Base-by-base conservation (phyloP, 2,329 filamentous ascomycete species). In the Penicillium sp. region DNA sequence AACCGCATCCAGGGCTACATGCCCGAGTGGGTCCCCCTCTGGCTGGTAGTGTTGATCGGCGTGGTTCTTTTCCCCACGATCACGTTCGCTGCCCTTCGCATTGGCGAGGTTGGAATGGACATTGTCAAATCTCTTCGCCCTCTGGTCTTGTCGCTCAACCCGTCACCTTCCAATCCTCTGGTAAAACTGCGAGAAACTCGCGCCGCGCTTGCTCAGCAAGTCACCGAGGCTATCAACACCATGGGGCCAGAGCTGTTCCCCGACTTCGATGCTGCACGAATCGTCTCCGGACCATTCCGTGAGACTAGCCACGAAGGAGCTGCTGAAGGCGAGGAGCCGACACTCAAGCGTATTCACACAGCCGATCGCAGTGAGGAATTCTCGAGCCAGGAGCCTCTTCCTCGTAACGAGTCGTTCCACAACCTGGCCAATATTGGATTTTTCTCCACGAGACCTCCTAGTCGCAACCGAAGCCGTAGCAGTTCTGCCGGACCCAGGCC, bases 91-190 rank as follows among this genome's bases (percentile, higher is more conserved):
- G 91, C 94, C 6, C 86, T 99, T 48, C 88, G 94, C 10, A 96
- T 97, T 62, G 94, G 94, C 43, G 94, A 99, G 76, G 88, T 96
- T n/a, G 94, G 93, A 48, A 97, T 99, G 92, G 94, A 99, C 70
- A 97, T 99, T 52, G 80, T 94, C 77, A 99, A 97, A 76, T 97
- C 93, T 0, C 83, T 99, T 14, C 86, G 91, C 9, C 94, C 94
- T 5, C 83, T 99, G 9, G 80, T 96, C 42, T 81, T 97, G 29
- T 94, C 90, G 61, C 82, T 97, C 67, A 89, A 89, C 65, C 94
- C 94, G 1, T 86, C 87, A 4, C 93, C 90, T 1, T 88, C 87
- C 71, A 96, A 92, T 76, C 91, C 89, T 54, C 85, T 99, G 45
- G 84, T 90, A 59, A 88, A 88, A 64, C 83, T 99, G 47, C 87